Evolutionary conservation across 164 flowering plant species (phyloP).

Genomic region (Euptelea pleiosperma): DNA sequence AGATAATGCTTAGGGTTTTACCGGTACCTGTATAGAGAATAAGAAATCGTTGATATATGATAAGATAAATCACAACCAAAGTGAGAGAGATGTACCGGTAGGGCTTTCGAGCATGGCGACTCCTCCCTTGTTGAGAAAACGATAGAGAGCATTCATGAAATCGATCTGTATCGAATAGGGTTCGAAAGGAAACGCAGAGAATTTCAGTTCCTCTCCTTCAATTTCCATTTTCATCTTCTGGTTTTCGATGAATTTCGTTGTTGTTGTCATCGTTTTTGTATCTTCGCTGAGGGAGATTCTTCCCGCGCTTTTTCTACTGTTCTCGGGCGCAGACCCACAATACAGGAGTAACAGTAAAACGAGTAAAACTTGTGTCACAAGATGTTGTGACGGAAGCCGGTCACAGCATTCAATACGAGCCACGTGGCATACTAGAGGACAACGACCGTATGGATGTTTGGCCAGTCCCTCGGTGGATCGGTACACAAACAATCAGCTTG

Average conservation of each 20-base stretch:
- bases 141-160: slow-evolving; percentile 85
- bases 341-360: too few relatives aligned
- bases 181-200: slow-evolving; percentile 77
- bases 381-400: too few relatives aligned
- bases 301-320: slow-evolving; percentile 6
- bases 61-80: neutral
- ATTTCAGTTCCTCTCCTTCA: slow-evolving; percentile 32
- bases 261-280: too few relatives aligned
- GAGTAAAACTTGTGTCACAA: too few relatives aligned
- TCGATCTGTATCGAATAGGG: slow-evolving; percentile 85
- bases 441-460: too few relatives aligned
- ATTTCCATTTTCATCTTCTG: slow-evolving; percentile 9
- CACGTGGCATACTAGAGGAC: too few relatives aligned
- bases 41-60: neutral
- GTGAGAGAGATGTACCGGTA: slow-evolving; percentile 50
- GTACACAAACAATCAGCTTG: too few relatives aligned
- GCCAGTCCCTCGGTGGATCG: too few relatives aligned
- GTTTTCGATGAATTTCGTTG: too few relatives aligned
- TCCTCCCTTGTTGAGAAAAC: slow-evolving; percentile 66
- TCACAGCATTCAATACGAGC: too few relatives aligned
- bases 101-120: slow-evolving; percentile 98
- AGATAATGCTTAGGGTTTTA: slow-evolving; percentile 90
- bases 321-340: too few relatives aligned
- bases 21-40: slow-evolving; percentile 75
- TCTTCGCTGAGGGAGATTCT: neutral